Evolutionary conservation across 371 early-diverging fungal genomes (phyloP), one percentile per base, ranked within the genome.

Genomic region (Catenaria anguillulae): DNA sequence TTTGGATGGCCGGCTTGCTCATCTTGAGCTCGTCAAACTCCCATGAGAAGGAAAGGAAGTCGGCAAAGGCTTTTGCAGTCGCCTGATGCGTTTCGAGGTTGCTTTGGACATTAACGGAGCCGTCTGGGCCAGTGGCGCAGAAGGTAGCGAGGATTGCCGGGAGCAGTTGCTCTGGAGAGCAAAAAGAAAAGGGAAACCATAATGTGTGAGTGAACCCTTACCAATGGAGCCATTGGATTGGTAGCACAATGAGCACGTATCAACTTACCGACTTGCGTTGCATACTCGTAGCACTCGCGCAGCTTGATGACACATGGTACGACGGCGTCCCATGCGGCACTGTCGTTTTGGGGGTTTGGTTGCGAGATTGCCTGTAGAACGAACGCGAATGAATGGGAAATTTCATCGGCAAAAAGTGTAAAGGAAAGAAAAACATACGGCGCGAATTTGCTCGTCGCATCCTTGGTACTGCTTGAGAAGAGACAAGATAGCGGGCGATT

Each of bases 11-110:
- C 42, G 93, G 88, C 65, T 87, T 91, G 64, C 76, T 77, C 87
- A 90, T 88, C 82, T 95, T 93, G 29, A 91, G 70, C 64, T 88
- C 83, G 68, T 92, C 95, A 73, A 92, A 93, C 55, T 84, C 84
- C 68, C 90, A 86, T 33, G 84, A 84, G 67, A 90, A 90, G 65
- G 87, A 83, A 37, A 95, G 75, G 40, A 92, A 71, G 54, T 89
- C 84, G 33, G 87, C 90, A 64, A 92, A 72, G 50, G 83, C 73
- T 63, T 80, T 82, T 13, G 90, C 85, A 45, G 87, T 74, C 17
- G 88, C 87, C 67, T 83, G 90, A 66, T 86, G 78, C 43, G 71
- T 68, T 70, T 88, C 87, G 34, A 89, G 66, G 66, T 80, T 84
- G 40, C 76, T 71, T 60, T 72, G 71, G 46, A 83, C 82, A 62